Evolutionary conservation across 768 basidiomycete genomes (phyloP), one percentile per base, ranked within the genome.

Genomic region (Exsudoporus frostii): DNA sequence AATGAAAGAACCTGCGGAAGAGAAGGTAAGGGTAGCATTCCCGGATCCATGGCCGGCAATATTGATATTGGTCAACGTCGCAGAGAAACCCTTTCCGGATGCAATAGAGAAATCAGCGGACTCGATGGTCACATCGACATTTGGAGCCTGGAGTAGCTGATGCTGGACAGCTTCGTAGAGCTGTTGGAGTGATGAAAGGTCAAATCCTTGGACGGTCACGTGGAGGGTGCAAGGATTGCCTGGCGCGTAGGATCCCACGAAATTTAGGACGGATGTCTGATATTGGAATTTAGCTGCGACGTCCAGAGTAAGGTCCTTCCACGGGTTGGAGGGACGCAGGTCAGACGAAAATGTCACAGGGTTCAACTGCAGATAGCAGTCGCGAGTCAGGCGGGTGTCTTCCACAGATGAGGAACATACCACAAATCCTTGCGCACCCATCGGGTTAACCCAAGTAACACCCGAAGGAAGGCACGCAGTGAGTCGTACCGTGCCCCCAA

Each of bases 391-490:
- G 33, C 5, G 33, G 25, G 8, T 29, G 3, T 25, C 39, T 19
- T 25, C n/a, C 20, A 24, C 4, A 34, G 5, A 34, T 4, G 32
- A 51, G 10, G 11, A 27, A 41, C 39, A 17, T 34, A 53, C 51
- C 38, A 41, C 38, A 20, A 45, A 27, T 14, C 51, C 51, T 46
- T 53, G 51, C 14, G 33, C 51, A 14, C 51, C 51, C 45, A 53
- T 40, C 13, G 51, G 51, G 11, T 53, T 36, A 4, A 34, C 24
- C 51, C 51, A 53, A 33, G 38, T 33, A 22, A 41, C 39, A 7
- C 51, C 51, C 4, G 38, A 46, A 46, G 51, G 51, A 34, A 53
- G 51, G 33, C 2, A 11, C 6, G 51, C 51, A 22, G 17, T 11
- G 39, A 53, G 22, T 34, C 27, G 24, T 10, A 29, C 34, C 22